phyloP scores from a whole-genome alignment of 805 yeast species.

The Kodamaea neixiangensis region DNA sequence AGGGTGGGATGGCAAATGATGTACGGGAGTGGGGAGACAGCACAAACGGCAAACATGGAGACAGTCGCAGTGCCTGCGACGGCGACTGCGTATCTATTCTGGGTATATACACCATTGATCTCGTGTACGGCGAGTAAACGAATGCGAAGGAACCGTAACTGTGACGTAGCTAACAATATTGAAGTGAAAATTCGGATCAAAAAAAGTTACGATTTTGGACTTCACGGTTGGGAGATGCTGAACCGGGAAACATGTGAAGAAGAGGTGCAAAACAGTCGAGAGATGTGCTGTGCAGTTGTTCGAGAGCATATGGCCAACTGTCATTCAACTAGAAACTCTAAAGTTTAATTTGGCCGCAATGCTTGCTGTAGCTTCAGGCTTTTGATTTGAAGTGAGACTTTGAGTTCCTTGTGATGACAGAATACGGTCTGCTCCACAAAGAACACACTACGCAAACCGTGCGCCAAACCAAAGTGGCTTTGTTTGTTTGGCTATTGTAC shows the following conservation, averaged over 20 bases:
- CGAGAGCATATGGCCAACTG: background rate
- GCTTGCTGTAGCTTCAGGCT: background rate
- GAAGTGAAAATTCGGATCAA: background rate
- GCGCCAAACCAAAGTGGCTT: background rate
- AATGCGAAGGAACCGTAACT: background rate
- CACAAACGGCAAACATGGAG: constrained; percentile 9
- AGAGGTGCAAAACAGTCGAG: background rate
- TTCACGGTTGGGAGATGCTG: background rate
- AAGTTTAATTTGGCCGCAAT: background rate
- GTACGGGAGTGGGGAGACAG: constrained; percentile 10
- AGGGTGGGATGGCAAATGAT: constrained; percentile 5
- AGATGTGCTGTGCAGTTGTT: background rate
- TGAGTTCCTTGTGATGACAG: background rate
- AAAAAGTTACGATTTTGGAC: constrained; percentile 1
- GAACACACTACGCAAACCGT: background rate
- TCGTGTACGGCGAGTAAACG: too few species aligned
- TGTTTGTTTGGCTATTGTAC: background rate
- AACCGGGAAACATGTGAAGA: background rate
- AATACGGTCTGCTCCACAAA: background rate
- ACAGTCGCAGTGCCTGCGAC: constrained; percentile 7
- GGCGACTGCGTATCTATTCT: background rate
- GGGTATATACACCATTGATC: background rate
- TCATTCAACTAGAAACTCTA: background rate
- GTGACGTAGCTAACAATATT: background rate
- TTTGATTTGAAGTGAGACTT: background rate